Conservation (phyloP, 2,329 filamentous ascomycete genomes). For the Cadophora sp. region DNA sequence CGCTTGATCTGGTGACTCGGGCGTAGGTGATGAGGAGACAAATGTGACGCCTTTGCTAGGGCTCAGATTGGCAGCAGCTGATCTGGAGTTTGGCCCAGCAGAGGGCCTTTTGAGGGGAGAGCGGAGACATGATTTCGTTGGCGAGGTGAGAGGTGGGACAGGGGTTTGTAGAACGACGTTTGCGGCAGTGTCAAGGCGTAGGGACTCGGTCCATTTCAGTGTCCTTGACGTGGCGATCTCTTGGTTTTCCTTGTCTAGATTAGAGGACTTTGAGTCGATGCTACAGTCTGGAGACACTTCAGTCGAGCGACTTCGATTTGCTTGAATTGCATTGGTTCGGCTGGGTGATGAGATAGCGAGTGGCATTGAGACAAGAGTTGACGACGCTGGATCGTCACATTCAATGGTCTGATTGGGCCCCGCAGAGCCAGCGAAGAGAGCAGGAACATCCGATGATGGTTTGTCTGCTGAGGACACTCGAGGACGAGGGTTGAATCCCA, state of each 20-base stretch:
- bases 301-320: not conserved
- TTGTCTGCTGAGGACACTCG: constrained; percentile 29
- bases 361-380: constrained; percentile 26
- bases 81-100: not conserved
- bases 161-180: constrained; percentile 22
- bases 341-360: constrained; percentile 32
- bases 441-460: constrained; percentile 23
- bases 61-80: constrained; percentile 21
- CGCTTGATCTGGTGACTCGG: constrained; percentile 29
- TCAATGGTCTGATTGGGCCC: not conserved
- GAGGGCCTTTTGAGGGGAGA: constrained; percentile 39
- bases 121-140: constrained; percentile 43
- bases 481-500: constrained; percentile 39
- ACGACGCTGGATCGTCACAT: constrained; percentile 17
- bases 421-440: constrained; percentile 20
- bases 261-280: constrained; percentile 21
- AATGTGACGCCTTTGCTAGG: constrained; percentile 42
- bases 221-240: constrained; percentile 22
- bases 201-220: constrained; percentile 39
- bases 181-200: constrained; percentile 23
- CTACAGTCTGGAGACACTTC: constrained; percentile 20
- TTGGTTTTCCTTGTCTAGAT: constrained; percentile 33
- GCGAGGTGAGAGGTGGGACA: constrained; percentile 29
- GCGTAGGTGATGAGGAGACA: constrained; percentile 43
- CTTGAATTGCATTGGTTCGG: constrained; percentile 32